Evolutionary conservation across 306 rosid species (phyloP).

Genomic region (Lathyrus oleraceus): DNA sequence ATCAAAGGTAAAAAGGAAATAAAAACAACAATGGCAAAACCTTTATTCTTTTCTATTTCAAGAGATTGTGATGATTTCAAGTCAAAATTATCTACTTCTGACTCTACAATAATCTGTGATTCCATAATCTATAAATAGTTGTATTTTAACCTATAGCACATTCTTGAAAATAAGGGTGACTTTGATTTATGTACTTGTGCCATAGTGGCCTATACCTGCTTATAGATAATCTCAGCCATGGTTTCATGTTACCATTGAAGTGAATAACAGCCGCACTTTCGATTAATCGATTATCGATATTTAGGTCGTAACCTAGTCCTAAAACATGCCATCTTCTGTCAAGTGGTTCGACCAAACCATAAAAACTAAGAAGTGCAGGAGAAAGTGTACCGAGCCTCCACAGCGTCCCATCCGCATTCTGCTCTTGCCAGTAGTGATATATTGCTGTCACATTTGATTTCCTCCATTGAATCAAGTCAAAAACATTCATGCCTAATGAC

Average conservation of each 20-base stretch:
- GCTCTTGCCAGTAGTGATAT: slow-evolving; percentile 91
- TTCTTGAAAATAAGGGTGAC: slow-evolving; percentile 69
- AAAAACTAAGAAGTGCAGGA: slow-evolving; percentile 80
- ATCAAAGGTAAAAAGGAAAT: slow-evolving; percentile 3
- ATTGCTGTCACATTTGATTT: slow-evolving; percentile 69
- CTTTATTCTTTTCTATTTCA: slow-evolving; percentile 33
- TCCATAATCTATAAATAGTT: slow-evolving; percentile 46
- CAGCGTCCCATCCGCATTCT: slow-evolving; percentile 68
- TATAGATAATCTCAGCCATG: slow-evolving; percentile 87
- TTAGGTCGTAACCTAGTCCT: slow-evolving; percentile 83
- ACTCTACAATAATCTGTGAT: slow-evolving; percentile 44
- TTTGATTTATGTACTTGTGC: slow-evolving; percentile 71
- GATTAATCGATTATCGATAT: slow-evolving; percentile 72
- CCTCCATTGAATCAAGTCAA: slow-evolving; percentile 82
- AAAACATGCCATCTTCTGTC: slow-evolving; percentile 98
- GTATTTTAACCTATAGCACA: slow-evolving; percentile 63
- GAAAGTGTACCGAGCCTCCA: slow-evolving; percentile 91
- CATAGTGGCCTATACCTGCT: slow-evolving; percentile 84
- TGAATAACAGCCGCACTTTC: slow-evolving; percentile 91
- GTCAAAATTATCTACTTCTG: slow-evolving; percentile 70
- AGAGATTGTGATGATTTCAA: slow-evolving; percentile 41
- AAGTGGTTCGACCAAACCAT: slow-evolving; percentile 90
- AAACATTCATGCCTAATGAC: slow-evolving; percentile 92
- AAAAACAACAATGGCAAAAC: slow-evolving; percentile 7
- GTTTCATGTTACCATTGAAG: slow-evolving; percentile 93